These are phyloP conservation scores for Psilocybe subaeruginosa DNA, from an alignment of 768 basidiomycete species.

Conservation along the genomic window DNA sequence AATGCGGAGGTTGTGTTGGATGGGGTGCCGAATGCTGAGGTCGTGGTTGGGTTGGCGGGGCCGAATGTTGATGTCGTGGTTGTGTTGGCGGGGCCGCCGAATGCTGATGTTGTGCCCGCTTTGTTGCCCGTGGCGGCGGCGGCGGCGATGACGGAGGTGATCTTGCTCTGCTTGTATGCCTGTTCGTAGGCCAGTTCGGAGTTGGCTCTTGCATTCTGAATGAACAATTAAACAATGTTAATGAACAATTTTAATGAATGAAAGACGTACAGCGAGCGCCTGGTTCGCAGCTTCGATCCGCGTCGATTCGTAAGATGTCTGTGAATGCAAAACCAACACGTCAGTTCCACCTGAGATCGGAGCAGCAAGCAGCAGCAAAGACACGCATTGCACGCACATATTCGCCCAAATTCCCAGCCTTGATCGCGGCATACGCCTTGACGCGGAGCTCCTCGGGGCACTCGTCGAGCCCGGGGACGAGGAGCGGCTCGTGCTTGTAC, in stretches of 20 bases:
- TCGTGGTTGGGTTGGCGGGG: neutral
- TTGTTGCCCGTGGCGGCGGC: conserved; percentile 16
- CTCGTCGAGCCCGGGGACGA: conserved; percentile 70
- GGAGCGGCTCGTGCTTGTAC: conserved; percentile 69
- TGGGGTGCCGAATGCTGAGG: conserved; percentile 13
- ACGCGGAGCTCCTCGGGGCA: conserved; percentile 80
- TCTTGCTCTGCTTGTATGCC: conserved; percentile 46
- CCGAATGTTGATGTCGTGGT: neutral
- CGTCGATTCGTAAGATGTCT: conserved; percentile 56
- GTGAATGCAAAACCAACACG: neutral
- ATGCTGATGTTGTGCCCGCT: neutral
- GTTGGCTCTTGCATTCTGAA: conserved; percentile 56
- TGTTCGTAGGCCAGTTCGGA: conserved; percentile 52
- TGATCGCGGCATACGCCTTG: conserved; percentile 58
- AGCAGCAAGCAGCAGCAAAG: neutral
- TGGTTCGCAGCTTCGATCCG: conserved; percentile 58
- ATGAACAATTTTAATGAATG: neutral
- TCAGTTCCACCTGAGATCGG: neutral
- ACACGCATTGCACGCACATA: conserved; percentile 56
- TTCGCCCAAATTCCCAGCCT: conserved; percentile 56
- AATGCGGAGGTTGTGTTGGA: conserved; percentile 13
- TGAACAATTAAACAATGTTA: neutral
- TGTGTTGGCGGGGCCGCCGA: neutral
- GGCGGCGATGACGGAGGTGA: conserved; percentile 19
- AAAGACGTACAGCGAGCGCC: conserved; percentile 37